Conservation (phyloP, 2,329 filamentous ascomycete genomes). For the Fusarium drepaniforme region DNA sequence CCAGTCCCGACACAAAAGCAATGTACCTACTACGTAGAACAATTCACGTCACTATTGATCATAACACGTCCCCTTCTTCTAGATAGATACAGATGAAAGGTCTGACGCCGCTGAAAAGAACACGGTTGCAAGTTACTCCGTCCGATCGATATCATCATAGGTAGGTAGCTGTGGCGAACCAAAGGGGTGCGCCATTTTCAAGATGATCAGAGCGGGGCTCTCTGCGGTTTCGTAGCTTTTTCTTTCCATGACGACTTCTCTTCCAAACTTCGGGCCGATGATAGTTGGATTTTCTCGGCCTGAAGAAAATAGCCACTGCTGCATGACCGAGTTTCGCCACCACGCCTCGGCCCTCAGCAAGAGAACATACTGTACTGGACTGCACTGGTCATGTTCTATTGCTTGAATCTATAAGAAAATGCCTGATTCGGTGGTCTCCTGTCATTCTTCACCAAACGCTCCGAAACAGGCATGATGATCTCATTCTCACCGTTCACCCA, state of each 20-base stretch:
- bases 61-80: background rate
- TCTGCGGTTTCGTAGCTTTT: background rate
- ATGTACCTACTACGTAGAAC: too few species aligned
- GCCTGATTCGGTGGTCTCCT: background rate
- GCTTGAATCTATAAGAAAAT: background rate
- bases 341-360: background rate
- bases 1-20: too few species aligned
- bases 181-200: background rate
- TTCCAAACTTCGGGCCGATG: background rate
- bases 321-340: background rate
- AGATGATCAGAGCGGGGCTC: background rate
- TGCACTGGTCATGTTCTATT: background rate
- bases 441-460: background rate
- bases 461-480: background rate
- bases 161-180: too few species aligned
- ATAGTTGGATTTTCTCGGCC: background rate
- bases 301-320: background rate
- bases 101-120: background rate
- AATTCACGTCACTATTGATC: background rate
- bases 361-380: background rate
- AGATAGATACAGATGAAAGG: background rate
- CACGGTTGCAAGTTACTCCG: background rate
- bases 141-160: background rate
- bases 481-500: background rate
- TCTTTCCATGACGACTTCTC: background rate